Conservation (phyloP, 306 rosid genomes). For the Sphenostylis stenocarpa region DNA sequence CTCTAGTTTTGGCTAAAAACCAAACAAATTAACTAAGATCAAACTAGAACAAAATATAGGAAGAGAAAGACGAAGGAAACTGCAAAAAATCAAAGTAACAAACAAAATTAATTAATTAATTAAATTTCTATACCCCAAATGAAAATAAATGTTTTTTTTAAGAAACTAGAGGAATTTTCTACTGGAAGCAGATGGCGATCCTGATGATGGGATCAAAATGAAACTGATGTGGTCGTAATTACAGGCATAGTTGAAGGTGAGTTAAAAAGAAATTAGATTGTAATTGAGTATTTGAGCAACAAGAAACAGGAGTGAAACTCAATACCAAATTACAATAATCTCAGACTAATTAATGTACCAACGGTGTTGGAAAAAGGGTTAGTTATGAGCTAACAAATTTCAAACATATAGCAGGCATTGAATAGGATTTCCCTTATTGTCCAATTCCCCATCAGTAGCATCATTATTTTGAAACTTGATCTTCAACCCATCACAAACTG, state of each 20-base stretch:
- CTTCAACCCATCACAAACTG: background rate
- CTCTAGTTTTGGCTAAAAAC: background rate
- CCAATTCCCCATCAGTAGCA: background rate
- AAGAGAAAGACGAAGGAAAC: background rate
- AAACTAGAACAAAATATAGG: background rate
- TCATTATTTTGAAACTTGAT: background rate
- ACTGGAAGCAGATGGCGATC: too few relatives aligned
- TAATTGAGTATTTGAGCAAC: too few relatives aligned
- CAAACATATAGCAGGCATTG: background rate
- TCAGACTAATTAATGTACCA: too few relatives aligned
- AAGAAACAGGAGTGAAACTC: too few relatives aligned
- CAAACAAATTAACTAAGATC: background rate
- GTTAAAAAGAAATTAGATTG: too few relatives aligned
- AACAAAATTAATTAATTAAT: background rate
- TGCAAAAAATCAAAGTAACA: background rate
- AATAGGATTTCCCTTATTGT: background rate
- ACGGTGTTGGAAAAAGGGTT: background rate
- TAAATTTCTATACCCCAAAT: background rate
- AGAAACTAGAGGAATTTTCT: too few relatives aligned
- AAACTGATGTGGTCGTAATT: too few relatives aligned
- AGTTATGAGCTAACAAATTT: background rate
- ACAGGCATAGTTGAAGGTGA: too few relatives aligned
- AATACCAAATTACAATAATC: too few relatives aligned
- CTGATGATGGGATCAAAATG: too few relatives aligned
- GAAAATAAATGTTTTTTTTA: too few relatives aligned